Conservation (phyloP, 1,284 basidiomycete species). For the Cystobasidiaceae sp. region DNA sequence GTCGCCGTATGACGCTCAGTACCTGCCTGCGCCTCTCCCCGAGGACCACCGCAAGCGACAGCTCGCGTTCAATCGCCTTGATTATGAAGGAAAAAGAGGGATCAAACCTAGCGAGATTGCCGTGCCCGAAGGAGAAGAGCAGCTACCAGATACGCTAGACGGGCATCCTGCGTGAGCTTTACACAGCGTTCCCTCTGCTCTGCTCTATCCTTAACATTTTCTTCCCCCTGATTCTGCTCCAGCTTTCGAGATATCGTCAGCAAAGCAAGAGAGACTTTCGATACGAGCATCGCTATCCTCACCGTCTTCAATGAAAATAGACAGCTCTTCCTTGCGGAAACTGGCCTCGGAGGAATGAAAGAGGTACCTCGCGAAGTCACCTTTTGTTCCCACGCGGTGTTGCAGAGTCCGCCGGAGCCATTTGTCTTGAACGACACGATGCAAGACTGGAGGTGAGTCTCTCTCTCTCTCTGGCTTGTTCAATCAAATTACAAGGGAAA, state of each 20-base stretch:
- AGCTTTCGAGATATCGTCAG: constrained; percentile 41
- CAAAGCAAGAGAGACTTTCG: constrained; percentile 38
- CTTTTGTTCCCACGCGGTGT: constrained; percentile 39
- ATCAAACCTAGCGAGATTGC: constrained; percentile 12
- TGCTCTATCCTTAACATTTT: neutral
- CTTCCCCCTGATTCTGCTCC: constrained; percentile 16
- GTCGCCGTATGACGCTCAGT: constrained; percentile 34
- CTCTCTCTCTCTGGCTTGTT: neutral
- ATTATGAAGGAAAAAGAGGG: constrained; percentile 34
- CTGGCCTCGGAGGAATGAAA: constrained; percentile 36
- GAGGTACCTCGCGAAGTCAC: constrained; percentile 37
- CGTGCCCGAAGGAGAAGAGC: constrained; percentile 16
- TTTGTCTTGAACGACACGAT: constrained; percentile 37
- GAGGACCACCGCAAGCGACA: constrained; percentile 37
- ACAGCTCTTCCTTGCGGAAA: constrained; percentile 42
- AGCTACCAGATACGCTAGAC: constrained; percentile 28
- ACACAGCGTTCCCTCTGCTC: constrained; percentile 9
- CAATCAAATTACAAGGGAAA: neutral
- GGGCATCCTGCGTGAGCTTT: constrained; percentile 24
- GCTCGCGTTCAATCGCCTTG: constrained; percentile 39
- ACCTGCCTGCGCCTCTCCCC: constrained; percentile 34
- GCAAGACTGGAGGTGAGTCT: constrained; percentile 37
- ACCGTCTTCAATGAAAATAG: constrained; percentile 42
- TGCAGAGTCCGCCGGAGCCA: constrained; percentile 35
- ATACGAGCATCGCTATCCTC: constrained; percentile 36